A percentile compares a stretch with the other conserved stretches of the same genome.
phyloP scores from a whole-genome alignment of 345 rosid species.

The Melaleuca alternifolia region DNA sequence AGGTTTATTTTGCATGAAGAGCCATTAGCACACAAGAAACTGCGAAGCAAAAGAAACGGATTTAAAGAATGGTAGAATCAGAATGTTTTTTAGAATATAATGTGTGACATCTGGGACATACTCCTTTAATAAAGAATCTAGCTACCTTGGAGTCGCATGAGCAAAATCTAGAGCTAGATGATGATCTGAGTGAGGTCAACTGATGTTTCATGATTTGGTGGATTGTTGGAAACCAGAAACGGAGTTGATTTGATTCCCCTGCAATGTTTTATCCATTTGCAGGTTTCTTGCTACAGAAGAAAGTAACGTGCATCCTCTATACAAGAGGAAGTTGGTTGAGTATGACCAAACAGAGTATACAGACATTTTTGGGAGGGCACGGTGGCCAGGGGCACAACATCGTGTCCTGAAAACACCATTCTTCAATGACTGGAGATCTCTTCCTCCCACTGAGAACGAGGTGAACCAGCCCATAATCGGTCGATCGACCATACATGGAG shows the following conservation, averaged over 20 bases:
- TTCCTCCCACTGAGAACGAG: constrained; percentile 47
- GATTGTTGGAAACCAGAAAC: background rate
- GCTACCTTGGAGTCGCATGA: background rate
- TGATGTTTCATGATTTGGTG: background rate
- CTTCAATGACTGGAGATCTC: constrained; percentile 51
- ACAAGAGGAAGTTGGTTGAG: constrained; percentile 66
- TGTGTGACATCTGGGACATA: background rate
- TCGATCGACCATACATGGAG: constrained; percentile 46
- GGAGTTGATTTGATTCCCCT: background rate
- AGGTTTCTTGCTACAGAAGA: constrained; percentile 82
- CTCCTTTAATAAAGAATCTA: background rate
- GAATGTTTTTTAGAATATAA: background rate
- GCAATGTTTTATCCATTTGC: background rate
- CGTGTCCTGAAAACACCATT: constrained; percentile 66
- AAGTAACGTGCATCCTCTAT: constrained; percentile 73
- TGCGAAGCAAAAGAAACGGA: background rate
- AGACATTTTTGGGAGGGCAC: constrained; percentile 64
- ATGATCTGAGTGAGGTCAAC: background rate
- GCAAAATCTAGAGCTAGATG: background rate
- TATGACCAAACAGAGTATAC: constrained; percentile 61
- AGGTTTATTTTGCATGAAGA: background rate
- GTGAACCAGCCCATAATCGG: constrained; percentile 70
- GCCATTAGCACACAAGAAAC: background rate
- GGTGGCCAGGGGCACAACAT: constrained; percentile 83
- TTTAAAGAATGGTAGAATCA: background rate